Percentiles rank a stretch among this genome's conserved stretches.
Evolutionary conservation across 116 monocot species (phyloP).

Genomic region (Papilionanthe hybrid): DNA sequence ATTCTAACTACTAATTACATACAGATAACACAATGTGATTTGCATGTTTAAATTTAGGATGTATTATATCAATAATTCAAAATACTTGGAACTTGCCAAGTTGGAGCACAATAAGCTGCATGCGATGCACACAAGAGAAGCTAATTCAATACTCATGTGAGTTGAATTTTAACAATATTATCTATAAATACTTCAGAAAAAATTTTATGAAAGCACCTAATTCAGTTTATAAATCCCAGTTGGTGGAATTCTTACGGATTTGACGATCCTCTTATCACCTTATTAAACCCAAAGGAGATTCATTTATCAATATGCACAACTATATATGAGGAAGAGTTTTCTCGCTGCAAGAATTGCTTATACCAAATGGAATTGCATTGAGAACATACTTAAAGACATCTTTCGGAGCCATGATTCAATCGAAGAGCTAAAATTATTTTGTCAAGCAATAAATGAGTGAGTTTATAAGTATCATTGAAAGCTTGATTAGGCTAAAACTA

Average conservation of each 20-base stretch:
- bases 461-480: too few relatives aligned
- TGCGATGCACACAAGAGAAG: neutral
- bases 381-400: conserved; percentile 14
- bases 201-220: neutral
- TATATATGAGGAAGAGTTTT: conserved; percentile 20
- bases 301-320: conserved; percentile 25
- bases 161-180: neutral
- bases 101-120: neutral
- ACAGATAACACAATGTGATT: neutral
- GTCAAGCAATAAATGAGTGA: conserved; percentile 19
- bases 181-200: neutral
- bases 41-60: conserved; percentile 12
- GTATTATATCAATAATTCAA: neutral
- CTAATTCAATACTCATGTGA: neutral
- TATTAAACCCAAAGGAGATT: conserved; percentile 17
- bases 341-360: conserved; percentile 16
- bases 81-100: neutral
- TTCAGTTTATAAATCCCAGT: neutral
- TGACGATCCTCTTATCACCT: conserved; percentile 12
- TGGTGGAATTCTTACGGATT: conserved; percentile 28
- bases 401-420: conserved; percentile 21
- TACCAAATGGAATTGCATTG: conserved; percentile 32
- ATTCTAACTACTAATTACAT: neutral
- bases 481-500: too few relatives aligned
- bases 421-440: conserved; percentile 11